Conservation (phyloP, 768 basidiomycete genomes). For the Jaapia argillacea region DNA sequence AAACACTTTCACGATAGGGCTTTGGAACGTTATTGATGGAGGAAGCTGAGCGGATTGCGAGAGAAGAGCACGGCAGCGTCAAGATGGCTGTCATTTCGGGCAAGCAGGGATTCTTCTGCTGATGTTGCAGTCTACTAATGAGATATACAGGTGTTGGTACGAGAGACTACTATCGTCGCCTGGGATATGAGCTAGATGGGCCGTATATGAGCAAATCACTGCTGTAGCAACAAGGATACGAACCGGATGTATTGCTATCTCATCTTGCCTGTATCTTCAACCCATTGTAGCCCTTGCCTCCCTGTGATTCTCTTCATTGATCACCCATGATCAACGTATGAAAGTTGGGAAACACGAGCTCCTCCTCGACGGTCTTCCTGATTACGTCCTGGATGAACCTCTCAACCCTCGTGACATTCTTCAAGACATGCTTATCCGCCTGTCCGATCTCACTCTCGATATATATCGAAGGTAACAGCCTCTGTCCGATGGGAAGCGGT, state of each 20-base stretch:
- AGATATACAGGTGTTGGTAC: slow-evolving; percentile 74
- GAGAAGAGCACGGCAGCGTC: slow-evolving; percentile 92
- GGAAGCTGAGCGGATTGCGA: slow-evolving; percentile 95
- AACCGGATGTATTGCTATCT: slow-evolving; percentile 5
- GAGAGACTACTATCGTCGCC: slow-evolving; percentile 89
- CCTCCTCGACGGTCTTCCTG: slow-evolving; percentile 90
- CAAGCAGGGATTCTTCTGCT: slow-evolving; percentile 19
- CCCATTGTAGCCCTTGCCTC: slow-evolving; percentile 5
- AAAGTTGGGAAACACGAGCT: slow-evolving; percentile 94
- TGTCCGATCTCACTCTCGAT: slow-evolving; percentile 98
- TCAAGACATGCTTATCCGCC: slow-evolving; percentile 88
- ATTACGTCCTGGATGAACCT: slow-evolving; percentile 93
- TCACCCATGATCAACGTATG: slow-evolving; percentile 46
- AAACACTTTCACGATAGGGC: slow-evolving; percentile 40
- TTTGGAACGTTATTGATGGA: slow-evolving; percentile 98
- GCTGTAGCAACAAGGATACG: too few relatives aligned
- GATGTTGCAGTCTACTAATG: slow-evolving; percentile 1
- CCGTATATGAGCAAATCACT: slow-evolving; percentile 95
- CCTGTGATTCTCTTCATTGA: slow-evolving; percentile 1
- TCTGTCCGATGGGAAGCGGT: slow-evolving; percentile 69
- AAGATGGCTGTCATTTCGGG: slow-evolving; percentile 98
- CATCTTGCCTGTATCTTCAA: slow-evolving; percentile 1
- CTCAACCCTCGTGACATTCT: slow-evolving; percentile 94
- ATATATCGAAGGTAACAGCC: slow-evolving; percentile 75
- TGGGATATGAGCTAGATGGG: slow-evolving; percentile 92